Percentiles rank a stretch among this genome's conserved stretches.
phyloP scores from a whole-genome alignment of 2,329 filamentous ascomycete genomes.

The Eutypa lata region DNA sequence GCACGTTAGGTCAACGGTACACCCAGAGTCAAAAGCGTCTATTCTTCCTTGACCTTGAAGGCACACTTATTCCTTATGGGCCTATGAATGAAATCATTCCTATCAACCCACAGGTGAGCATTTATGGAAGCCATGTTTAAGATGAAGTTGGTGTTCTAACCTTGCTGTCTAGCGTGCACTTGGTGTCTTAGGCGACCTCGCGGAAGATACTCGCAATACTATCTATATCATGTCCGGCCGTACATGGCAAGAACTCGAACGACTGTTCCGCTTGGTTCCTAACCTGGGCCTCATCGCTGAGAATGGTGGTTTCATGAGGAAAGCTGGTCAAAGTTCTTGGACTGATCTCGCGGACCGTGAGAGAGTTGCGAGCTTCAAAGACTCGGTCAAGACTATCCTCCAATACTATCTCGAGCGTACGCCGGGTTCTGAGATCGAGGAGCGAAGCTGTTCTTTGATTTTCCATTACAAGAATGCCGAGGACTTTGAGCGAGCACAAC shows the following conservation, averaged over 20 bases:
- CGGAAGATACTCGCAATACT: constrained; percentile 75
- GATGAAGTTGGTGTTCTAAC: neutral
- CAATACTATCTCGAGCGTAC: constrained; percentile 88
- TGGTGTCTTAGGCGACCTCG: constrained; percentile 76
- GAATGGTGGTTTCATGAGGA: constrained; percentile 86
- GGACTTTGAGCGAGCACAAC: constrained; percentile 69
- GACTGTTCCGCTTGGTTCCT: constrained; percentile 78
- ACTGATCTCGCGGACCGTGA: constrained; percentile 70
- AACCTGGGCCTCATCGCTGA: constrained; percentile 88
- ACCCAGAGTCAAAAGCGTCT: constrained; percentile 63
- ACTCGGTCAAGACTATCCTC: constrained; percentile 76
- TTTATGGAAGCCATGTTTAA: neutral
- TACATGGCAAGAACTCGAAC: constrained; percentile 82
- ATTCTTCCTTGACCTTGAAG: constrained; percentile 92
- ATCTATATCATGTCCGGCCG: constrained; percentile 94
- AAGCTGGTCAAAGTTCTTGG: constrained; percentile 69
- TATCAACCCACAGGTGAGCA: constrained; percentile 65
- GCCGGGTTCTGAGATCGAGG: constrained; percentile 82
- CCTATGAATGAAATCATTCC: constrained; percentile 81
- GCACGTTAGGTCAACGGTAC: constrained; percentile 64
- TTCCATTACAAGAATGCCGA: constrained; percentile 87
- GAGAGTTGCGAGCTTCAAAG: constrained; percentile 75
- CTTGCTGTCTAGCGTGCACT: constrained; percentile 66
- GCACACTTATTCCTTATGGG: constrained; percentile 84
- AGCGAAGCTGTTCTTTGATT: constrained; percentile 85